phyloP scores from a whole-genome alignment of 2,329 filamentous ascomycete genomes.

The Exophiala sp. region DNA sequence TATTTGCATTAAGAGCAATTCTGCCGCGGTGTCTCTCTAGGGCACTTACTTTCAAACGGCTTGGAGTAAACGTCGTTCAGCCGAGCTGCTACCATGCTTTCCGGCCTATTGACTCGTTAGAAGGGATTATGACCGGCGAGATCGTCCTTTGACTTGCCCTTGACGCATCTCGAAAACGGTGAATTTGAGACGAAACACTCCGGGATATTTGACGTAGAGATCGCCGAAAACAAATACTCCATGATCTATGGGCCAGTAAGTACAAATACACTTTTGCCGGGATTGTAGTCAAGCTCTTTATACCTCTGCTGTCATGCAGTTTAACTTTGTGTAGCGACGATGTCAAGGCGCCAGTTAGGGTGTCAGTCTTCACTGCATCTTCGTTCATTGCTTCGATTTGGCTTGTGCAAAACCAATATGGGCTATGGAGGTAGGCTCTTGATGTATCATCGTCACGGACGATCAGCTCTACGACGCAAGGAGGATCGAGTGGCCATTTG shows the following conservation, averaged over 20 bases:
- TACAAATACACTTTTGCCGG: background rate
- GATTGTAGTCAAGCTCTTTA: too few species aligned
- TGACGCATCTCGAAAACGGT: constrained; percentile 64
- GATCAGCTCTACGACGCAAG: constrained; percentile 6
- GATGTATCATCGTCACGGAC: constrained; percentile 3
- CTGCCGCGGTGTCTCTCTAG: background rate
- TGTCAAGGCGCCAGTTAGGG: constrained; percentile 32
- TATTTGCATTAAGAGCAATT: constrained; percentile 15
- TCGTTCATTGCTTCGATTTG: constrained; percentile 2
- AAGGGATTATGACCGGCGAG: background rate
- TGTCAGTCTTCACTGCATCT: constrained; percentile 29
- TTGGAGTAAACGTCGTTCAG: constrained; percentile 31
- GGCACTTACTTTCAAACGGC: constrained; percentile 56
- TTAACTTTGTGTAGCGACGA: constrained; percentile 14
- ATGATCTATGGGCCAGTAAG: constrained; percentile 49
- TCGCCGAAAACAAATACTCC: constrained; percentile 91
- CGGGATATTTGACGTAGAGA: constrained; percentile 69
- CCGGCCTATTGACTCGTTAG: constrained; percentile 2
- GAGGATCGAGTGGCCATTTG: constrained; percentile 12
- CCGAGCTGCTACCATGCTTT: constrained; percentile 37
- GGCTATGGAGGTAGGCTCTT: constrained; percentile 10
- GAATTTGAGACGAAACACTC: constrained; percentile 68
- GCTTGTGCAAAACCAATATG: constrained; percentile 9
- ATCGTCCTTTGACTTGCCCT: background rate
- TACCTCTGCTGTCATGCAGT: constrained; percentile 8